phyloP scores from a whole-genome alignment of 306 rosid genomes.

The Citrullus amarus region DNA sequence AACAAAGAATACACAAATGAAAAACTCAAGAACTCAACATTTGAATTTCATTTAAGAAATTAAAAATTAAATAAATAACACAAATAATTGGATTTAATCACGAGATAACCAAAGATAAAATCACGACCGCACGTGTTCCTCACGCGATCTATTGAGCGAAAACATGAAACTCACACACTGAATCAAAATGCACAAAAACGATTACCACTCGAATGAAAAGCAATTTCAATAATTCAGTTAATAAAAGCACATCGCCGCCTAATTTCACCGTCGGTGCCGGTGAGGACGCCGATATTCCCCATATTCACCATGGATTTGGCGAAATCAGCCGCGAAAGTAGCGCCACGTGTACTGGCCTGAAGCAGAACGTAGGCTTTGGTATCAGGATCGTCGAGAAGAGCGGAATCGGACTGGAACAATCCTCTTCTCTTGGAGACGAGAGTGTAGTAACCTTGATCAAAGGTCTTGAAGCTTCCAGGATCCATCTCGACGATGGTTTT shows the following conservation, averaged over 20 bases:
- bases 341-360: conserved; percentile 13
- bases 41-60: no score
- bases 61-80: no score
- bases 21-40: no score
- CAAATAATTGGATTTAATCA: no score
- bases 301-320: conserved; percentile 25
- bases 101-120: no score
- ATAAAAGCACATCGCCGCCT: conserved; percentile 18
- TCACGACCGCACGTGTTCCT: no score
- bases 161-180: neutral
- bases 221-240: neutral
- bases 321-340: conserved; percentile 22
- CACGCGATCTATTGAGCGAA: no score
- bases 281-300: conserved; percentile 30
- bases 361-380: conserved; percentile 16
- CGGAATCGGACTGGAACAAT: conserved; percentile 31
- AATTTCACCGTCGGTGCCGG: conserved; percentile 24
- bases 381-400: conserved; percentile 23
- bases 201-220: neutral
- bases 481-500: conserved; percentile 30
- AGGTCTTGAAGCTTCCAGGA: conserved; percentile 34
- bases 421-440: conserved; percentile 29
- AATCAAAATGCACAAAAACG: neutral
- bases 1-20: no score
- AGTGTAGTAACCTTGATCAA: conserved; percentile 22